Base-by-base conservation (phyloP, 2,329 filamentous ascomycete species). In the Onygenales sp. region DNA sequence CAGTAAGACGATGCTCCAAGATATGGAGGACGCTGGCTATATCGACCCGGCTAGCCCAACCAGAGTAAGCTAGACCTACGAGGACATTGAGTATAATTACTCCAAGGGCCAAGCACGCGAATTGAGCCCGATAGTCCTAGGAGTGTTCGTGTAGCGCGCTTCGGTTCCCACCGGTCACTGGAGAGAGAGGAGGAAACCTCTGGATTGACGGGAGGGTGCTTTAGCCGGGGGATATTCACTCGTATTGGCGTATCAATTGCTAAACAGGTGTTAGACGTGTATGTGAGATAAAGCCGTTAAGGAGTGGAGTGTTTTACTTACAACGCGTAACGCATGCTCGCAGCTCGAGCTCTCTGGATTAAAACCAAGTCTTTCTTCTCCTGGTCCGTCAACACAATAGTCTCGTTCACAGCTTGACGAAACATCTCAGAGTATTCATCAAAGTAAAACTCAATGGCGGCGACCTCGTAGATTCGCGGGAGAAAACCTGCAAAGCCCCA, bases 61-160 rank as follows among this genome's bases (percentile, higher is more conserved):
- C 27, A 43, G n/a, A 6, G 33, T 42, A 27, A 27, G 32, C 33
- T 0, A 42, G 17, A 4, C 39, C 39, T 42, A 32, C 13, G 39
- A 53, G 6, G 45, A 43, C 9, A 27, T 53, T 27, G 17, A 44
- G 14, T 53, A 53, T 32, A 53, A 44, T 53, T 53, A 53, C 46
- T 53, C 52, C 36, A 49, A 50, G 27, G 36, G 42, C 31, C 45
- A 50, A 27, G 33, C 9, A 2, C 52, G 27, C 27, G 52, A 49
- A 49, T 39, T 49, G 34, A 39, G 50, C 36, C 36, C 36, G 27
- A 49, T 53, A 14, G 46, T 27, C 13, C 52, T 36, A n/a, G 52
- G 52, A 34, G 47, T 36, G 21, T 53, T 53, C 47, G 37, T 50
- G 32, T 53, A 53, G 52, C 6, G 2, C 34, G 10, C 14, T 33